A percentile compares a stretch with the other conserved stretches of the same genome.
These are phyloP conservation scores for Harringtonia aguacate DNA, from an alignment of 2,329 filamentous ascomycete species.

Conservation along the genomic window DNA sequence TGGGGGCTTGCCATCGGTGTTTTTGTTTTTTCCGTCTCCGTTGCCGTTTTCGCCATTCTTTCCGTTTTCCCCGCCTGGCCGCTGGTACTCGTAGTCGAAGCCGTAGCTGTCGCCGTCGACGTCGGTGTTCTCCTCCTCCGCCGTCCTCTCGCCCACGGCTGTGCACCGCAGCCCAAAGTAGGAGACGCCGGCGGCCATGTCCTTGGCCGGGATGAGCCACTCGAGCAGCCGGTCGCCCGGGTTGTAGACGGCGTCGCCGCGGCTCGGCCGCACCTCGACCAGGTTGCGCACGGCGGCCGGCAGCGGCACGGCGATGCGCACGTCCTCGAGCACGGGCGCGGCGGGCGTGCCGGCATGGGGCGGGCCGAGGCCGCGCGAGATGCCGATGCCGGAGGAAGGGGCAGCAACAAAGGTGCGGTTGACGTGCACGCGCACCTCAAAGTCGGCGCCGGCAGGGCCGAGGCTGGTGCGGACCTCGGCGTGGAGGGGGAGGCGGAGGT, in stretches of 20 bases:
- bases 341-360: slow-evolving; percentile 43
- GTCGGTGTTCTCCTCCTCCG: slow-evolving; percentile 32
- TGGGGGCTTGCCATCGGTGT: slow-evolving; percentile 36
- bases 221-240: slow-evolving; percentile 63
- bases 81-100: slow-evolving; percentile 40
- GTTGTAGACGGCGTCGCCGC: slow-evolving; percentile 75
- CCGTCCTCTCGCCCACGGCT: slow-evolving; percentile 51
- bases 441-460: slow-evolving; percentile 67
- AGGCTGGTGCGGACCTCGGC: slow-evolving; percentile 75
- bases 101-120: slow-evolving; percentile 31
- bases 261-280: slow-evolving; percentile 67
- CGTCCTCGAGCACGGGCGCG: slow-evolving; percentile 59
- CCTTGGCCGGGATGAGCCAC: slow-evolving; percentile 74
- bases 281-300: slow-evolving; percentile 72
- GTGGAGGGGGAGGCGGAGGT: slow-evolving; percentile 68
- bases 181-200: slow-evolving; percentile 55
- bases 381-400: slow-evolving; percentile 19
- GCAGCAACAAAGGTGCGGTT: slow-evolving; percentile 49
- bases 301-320: slow-evolving; percentile 69
- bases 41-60: slow-evolving; percentile 13
- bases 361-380: slow-evolving; percentile 25
- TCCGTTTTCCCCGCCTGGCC: slow-evolving; percentile 23
- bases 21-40: slow-evolving; percentile 10
- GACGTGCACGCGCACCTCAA: slow-evolving; percentile 72
- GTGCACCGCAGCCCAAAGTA: slow-evolving; percentile 71